Evolutionary conservation across 2,329 filamentous ascomycete species (phyloP), one percentile per base, ranked within the genome.

Genomic region (Fusarium annulatum): DNA sequence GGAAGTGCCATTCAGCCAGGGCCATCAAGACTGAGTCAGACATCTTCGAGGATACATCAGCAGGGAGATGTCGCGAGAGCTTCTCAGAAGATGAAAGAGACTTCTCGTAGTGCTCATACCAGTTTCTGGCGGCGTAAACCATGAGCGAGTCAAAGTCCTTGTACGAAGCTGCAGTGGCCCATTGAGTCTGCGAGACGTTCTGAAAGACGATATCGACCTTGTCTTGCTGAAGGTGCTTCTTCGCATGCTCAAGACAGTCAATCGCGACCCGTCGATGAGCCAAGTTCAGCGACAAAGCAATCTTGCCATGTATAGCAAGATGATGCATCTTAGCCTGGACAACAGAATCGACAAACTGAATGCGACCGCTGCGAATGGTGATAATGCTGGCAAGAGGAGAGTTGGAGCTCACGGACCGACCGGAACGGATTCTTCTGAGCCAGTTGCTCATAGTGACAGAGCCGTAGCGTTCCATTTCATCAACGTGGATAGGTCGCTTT

Each of bases 351-450:
- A 56, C 53, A 23, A 56, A 56, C 0, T 56, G 53, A 1, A 56
- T 56, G 8, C 53, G 26, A 33, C 53, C 53, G 21, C 21, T 43
- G 16, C 38, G 53, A 56, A 45, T 45, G 15, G 53, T 23, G 15
- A 56, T 56, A 12, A 56, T 56, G 3, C 53, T 56, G 28, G 53
- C 53, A 15, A 56, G 53, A 33, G 53, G 53, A 45, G 53, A 56
- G 19, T 56, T 56, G 21, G 53, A 56, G 53, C 53, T 33, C 21
- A 56, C 53, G 53, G 53, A 45, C 53, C 53, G 53, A 15, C 53
- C 38, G 53, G 53, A 56, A 56, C 53, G 53, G 2, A 56, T 56
- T 56, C 53, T 56, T 33, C 53, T 56, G 38, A 56, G 53, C 53
- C 53, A 56, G 28, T 56, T 56, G 38, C 53, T 56, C 53, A 56